These are phyloP conservation scores for Oemleria cerasiformis DNA, from an alignment of 306 rosid species.

Conservation along the genomic window DNA sequence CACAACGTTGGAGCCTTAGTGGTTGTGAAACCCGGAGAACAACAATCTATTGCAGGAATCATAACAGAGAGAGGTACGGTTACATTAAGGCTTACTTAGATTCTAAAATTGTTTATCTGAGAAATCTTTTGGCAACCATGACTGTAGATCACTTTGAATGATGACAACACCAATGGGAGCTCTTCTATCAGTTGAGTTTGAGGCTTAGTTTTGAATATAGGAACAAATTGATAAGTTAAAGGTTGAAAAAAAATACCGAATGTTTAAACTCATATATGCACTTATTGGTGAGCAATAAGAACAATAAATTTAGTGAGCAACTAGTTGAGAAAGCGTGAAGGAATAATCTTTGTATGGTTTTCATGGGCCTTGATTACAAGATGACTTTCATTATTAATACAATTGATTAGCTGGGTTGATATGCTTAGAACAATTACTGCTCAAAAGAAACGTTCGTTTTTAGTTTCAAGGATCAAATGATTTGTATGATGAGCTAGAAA, in stretches of 20 bases:
- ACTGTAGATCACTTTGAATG: not conserved
- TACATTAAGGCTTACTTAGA: not conserved
- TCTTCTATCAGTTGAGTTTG: not conserved
- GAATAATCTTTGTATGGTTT: not conserved
- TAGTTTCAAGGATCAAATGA: no score
- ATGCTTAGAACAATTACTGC: not conserved
- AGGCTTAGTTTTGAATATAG: not conserved
- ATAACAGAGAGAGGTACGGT: slow-evolving; percentile 89
- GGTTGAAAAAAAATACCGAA: not conserved
- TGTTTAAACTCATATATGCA: not conserved
- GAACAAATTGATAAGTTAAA: not conserved
- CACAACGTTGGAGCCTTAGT: slow-evolving; percentile 97
- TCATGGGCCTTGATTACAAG: no score
- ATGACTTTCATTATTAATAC: no score
- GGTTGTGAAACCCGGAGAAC: slow-evolving; percentile 80
- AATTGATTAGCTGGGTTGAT: no score
- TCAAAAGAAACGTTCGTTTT: not conserved
- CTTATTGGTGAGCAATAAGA: not conserved
- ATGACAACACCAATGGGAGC: not conserved
- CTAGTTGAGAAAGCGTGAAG: not conserved
- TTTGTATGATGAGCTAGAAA: not conserved
- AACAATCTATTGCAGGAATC: slow-evolving; percentile 79
- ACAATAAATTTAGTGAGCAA: not conserved
- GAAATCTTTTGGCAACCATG: not conserved
- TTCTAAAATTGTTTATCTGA: not conserved